Base-by-base conservation (phyloP, 2,329 filamentous ascomycete genomes). In the Ophioceras dolichostomum region DNA sequence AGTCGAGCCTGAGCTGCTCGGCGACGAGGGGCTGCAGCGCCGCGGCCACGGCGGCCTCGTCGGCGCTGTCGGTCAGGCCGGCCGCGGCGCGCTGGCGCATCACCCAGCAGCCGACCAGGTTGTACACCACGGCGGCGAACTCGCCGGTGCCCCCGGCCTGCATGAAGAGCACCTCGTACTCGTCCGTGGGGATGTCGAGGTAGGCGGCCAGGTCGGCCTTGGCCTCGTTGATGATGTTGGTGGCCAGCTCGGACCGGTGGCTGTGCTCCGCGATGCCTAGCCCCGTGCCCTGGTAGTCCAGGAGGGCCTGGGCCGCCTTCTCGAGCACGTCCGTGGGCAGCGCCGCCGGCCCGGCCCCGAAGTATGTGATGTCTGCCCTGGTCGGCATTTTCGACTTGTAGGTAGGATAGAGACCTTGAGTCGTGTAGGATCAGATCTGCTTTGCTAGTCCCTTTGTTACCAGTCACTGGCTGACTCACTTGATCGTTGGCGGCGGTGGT, bases 81-180 rank as follows among this genome's bases (percentile, higher is more conserved):
- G 83, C 68, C 49, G 69, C 65, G 32, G 67, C 63, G 46, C 76
- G 70, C 55, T 80, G 70, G 55, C 72, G 71, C 54, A 78, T 75
- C 5, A 94, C 79, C 88, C 87, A 95, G 42, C 82, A 71, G 19
- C 78, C 73, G 32, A 91, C 79, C 38, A 94, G 62, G 62, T 95
- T 93, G 62, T 91, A 89, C 4, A 85, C 73, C 5, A 78, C 77
- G 22, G 86, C 83, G 38, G 81, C 79, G 65, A 95, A 95, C 62
- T 88, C 76, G 42, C 87, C 87, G 35, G 71, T 85, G 43, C 88
- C 89, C 41, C 89, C 88, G 42, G 74, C 84, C 57, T 91, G 83
- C 68, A 94, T 81, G 59, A 94, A 89, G 16, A 94, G 61, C 39
- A 94, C 72, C 42, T 94, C 86, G 61, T 95, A 94, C 56, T 83